Percentiles rank a stretch among this genome's conserved stretches.
phyloP scores from a whole-genome alignment of 176 grass and related monocot species.

The Aechmea fasciata region DNA sequence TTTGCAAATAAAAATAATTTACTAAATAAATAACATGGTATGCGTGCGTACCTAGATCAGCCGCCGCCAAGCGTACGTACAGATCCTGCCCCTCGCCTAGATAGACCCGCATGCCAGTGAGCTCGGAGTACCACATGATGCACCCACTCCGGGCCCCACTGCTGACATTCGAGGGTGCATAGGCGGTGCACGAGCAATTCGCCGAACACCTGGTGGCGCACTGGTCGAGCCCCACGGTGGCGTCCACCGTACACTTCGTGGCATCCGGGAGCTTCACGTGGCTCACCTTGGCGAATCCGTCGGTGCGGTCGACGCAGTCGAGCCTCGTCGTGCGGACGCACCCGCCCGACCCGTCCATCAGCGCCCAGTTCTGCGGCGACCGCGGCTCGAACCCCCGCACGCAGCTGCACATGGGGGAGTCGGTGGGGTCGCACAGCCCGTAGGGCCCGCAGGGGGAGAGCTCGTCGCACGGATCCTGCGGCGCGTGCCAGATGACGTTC shows the following conservation, averaged over 20 bases:
- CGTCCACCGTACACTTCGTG: constrained; percentile 21
- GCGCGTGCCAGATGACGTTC: constrained; percentile 43
- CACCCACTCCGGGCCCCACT: constrained; percentile 20
- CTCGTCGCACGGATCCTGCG: constrained; percentile 48
- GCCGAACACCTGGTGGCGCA: constrained; percentile 32
- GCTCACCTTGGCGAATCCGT: constrained; percentile 34
- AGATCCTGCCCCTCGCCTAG: constrained; percentile 46
- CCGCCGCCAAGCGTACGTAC: constrained; percentile 36
- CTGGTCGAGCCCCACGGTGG: constrained; percentile 20
- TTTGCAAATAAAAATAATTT: no score
- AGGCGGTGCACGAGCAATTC: constrained; percentile 57
- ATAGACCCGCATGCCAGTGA: constrained; percentile 42
- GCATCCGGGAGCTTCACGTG: constrained; percentile 61
- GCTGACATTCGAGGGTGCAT: constrained; percentile 34
- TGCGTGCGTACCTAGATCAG: constrained; percentile 19
- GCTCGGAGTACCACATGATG: constrained; percentile 40
- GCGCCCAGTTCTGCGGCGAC: constrained; percentile 25
- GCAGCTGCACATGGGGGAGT: constrained; percentile 33
- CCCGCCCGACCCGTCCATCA: constrained; percentile 31
- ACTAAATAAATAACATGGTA: neutral
- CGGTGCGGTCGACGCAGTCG: constrained; percentile 26
- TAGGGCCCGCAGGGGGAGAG: constrained; percentile 40
- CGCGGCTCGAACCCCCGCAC: constrained; percentile 30
- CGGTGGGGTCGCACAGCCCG: constrained; percentile 40
- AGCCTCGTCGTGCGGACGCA: constrained; percentile 36